Conservation (phyloP, 2,329 filamentous ascomycete species). For the Hypoxylon rubiginosum region DNA sequence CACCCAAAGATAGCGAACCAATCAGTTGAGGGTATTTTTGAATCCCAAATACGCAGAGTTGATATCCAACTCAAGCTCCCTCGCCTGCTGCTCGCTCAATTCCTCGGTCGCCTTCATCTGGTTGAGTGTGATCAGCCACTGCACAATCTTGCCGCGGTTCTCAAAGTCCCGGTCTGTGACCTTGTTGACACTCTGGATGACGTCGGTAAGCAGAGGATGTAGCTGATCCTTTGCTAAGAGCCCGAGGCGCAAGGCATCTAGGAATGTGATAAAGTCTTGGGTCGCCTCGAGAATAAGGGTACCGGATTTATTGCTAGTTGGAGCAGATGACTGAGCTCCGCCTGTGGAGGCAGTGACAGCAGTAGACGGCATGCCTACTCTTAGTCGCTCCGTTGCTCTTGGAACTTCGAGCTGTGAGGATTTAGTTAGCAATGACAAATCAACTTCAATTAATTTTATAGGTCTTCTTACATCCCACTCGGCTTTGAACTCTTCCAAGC, state of each 20-base stretch:
- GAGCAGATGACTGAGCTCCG: conserved; percentile 58
- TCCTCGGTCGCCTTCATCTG: conserved; percentile 98
- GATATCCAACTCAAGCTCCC: conserved; percentile 93
- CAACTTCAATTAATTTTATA: not conserved
- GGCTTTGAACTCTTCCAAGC: conserved; percentile 89
- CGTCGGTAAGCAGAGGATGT: conserved; percentile 94
- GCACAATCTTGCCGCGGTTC: conserved; percentile 94
- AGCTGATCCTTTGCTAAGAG: conserved; percentile 94
- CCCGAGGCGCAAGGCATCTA: conserved; percentile 93
- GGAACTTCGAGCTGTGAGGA: conserved; percentile 85
- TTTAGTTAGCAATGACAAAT: conserved; percentile 7
- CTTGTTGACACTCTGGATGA: conserved; percentile 97
- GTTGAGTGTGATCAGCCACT: conserved; percentile 97
- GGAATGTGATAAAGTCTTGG: conserved; percentile 98
- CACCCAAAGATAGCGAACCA: not conserved
- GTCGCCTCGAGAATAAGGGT: conserved; percentile 88
- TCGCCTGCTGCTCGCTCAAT: conserved; percentile 85
- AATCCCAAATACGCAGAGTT: conserved; percentile 95
- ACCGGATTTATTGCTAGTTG: conserved; percentile 64
- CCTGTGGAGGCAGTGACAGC: conserved; percentile 69
- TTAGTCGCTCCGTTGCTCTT: conserved; percentile 90
- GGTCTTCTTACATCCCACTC: conserved; percentile 81
- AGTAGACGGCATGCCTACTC: conserved; percentile 92
- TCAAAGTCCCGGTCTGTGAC: conserved; percentile 97
- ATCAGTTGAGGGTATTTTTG: conserved; percentile 75